Evolutionary conservation across 352 stramenopile species (phyloP), one percentile per base, ranked within the genome.

Genomic region (Globisporangium nagaii): DNA sequence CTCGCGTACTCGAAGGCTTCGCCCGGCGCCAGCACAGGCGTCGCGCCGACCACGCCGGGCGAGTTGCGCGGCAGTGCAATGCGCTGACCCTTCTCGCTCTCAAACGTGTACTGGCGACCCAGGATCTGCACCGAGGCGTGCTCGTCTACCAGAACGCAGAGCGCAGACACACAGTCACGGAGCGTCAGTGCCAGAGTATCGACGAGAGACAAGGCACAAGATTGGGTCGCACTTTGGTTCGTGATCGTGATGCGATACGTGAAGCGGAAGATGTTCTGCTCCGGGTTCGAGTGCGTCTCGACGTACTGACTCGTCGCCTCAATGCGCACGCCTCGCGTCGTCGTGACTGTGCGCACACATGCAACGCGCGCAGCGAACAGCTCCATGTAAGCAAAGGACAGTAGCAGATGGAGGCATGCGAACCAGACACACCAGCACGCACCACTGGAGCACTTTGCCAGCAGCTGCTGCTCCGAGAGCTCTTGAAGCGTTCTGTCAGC

Each of bases 1-100:
- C 79, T 92, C 4, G 75, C 79, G 58, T 92, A 92, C 60, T 89
- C 75, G 45, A 90, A 90, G n/a, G 70, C 82, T 44, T 92, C 71
- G 7, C 82, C 82, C 19, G 82, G 82, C 25, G 60, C 59, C 35
- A 92, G 49, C 43, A 85, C 53, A 4, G 82, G 79, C 28, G 75
- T 90, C 44, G 73, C 70, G 17, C 79, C 82, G 12, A 92, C 82
- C 28, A 92, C 64, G 15, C 78, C 79, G 11, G 82, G 77, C 34
- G 82, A 90, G 53, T 89, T 73, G 12, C 75, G 71, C 10, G 76
- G 70, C 40, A 92, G 47, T 3, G 70, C 66, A 27, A 84, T 74
- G 20, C 77, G 66, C 59, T 88, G 70, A 3, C 78, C 75, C 20
- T 76, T 79, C 48, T 74, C 79, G 50, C 81, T 88, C 48, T 86